Percentiles rank a stretch among this genome's conserved stretches.
phyloP scores from a whole-genome alignment of 1,139 yeast genomes.

The Fermentozyma sake region DNA sequence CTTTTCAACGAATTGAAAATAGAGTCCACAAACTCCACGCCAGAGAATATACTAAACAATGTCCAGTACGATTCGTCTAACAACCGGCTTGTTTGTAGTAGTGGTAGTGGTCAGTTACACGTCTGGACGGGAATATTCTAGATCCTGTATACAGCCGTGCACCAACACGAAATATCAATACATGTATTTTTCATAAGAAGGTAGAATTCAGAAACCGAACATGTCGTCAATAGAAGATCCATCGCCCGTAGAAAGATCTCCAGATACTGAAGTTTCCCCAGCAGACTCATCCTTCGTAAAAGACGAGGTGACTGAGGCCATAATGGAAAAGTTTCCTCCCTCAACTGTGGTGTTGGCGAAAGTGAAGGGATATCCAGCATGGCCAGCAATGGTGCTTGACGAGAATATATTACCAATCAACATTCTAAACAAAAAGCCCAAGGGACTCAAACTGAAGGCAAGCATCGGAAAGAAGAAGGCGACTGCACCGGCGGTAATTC shows the following conservation, averaged over 20 bases:
- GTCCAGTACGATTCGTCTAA: conserved; percentile 10
- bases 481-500: conserved; percentile 13
- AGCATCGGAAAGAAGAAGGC: conserved; percentile 16
- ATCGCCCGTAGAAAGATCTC: background rate
- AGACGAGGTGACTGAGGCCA: too few species aligned
- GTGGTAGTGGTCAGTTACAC: conserved; percentile 19
- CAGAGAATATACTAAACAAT: conserved; percentile 7
- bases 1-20: conserved; percentile 1
- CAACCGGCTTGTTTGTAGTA: conserved; percentile 16
- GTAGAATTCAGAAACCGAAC: too few species aligned
- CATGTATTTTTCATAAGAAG: too few species aligned
- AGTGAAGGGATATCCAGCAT: conserved; percentile 73
- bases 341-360: conserved; percentile 57
- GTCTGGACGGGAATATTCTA: conserved; percentile 20
- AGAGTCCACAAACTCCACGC: background rate
- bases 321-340: conserved; percentile 8
- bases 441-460: conserved; percentile 21
- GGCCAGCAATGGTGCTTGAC: conserved; percentile 80
- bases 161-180: too few species aligned
- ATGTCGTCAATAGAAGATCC: too few species aligned
- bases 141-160: too few species aligned
- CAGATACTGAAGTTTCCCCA: too few species aligned
- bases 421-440: conserved; percentile 47
- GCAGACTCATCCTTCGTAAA: too few species aligned
- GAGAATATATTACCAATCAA: conserved; percentile 51